Conservation (phyloP, 1,139 yeast genomes). For the Pichia terricola region DNA sequence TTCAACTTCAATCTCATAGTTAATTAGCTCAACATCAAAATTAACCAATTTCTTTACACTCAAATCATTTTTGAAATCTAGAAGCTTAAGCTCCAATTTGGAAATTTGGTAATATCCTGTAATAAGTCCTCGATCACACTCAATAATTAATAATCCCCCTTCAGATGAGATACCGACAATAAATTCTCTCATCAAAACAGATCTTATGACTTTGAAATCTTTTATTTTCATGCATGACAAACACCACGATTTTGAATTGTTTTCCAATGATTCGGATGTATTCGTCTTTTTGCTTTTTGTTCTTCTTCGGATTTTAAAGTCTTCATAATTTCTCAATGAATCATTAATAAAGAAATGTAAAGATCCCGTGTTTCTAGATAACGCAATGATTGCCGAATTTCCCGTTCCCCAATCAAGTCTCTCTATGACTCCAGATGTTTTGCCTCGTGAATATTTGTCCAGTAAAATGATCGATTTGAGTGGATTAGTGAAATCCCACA, state of each 20-base stretch:
- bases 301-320: constrained; percentile 1
- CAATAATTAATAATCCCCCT: constrained; percentile 11
- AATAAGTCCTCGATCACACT: constrained; percentile 12
- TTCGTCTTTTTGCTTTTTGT: not conserved
- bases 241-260: constrained; percentile 23
- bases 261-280: not conserved
- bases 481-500: constrained; percentile 54
- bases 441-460: constrained; percentile 57
- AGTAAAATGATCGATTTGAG: constrained; percentile 43
- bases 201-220: constrained; percentile 2
- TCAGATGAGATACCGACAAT: constrained; percentile 10
- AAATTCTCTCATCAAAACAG: constrained; percentile 3
- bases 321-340: constrained; percentile 14
- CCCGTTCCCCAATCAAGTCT: constrained; percentile 44
- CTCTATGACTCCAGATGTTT: constrained; percentile 47
- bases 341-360: constrained; percentile 47
- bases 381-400: constrained; percentile 41
- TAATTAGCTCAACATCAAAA: not conserved
- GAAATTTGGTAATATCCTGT: not conserved
- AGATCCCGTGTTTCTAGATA: constrained; percentile 49
- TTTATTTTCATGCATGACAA: constrained; percentile 23
- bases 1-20: constrained; percentile 52
- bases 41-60: no score
- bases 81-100: not conserved
- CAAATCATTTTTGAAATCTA: no score